A percentile compares a stretch with the other conserved stretches of the same genome.
These are phyloP conservation scores for Castanopsis chinensis DNA, from an alignment of 306 rosid genomes.

Conservation along the genomic window DNA sequence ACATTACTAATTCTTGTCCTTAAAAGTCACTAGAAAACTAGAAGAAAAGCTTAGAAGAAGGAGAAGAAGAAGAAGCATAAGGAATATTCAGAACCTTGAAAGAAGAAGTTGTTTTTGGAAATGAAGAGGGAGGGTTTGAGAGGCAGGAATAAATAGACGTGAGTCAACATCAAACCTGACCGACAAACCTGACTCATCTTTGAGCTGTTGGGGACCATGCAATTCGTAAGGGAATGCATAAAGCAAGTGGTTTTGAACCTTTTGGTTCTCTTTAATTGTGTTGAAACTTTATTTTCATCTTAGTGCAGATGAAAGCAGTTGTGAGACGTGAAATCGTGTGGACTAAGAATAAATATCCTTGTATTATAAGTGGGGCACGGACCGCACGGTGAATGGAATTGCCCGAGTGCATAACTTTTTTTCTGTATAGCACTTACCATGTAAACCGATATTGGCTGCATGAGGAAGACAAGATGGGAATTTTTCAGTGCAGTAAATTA, in stretches of 20 bases:
- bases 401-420: not conserved
- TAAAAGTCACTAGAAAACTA: slow-evolving; percentile 1
- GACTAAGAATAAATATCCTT: not conserved
- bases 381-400: not conserved
- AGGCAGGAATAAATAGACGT: slow-evolving; percentile 64
- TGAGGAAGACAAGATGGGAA: not conserved
- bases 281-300: not conserved
- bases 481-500: not conserved
- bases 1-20: not conserved
- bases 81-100: slow-evolving; percentile 24
- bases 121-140: slow-evolving; percentile 36
- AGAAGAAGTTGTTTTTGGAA: slow-evolving; percentile 31
- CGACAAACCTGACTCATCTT: slow-evolving; percentile 24
- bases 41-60: not conserved
- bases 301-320: slow-evolving; percentile 7
- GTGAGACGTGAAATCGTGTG: slow-evolving; percentile 28
- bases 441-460: not conserved
- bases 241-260: slow-evolving; percentile 16
- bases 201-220: slow-evolving; percentile 57
- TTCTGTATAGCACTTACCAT: not conserved
- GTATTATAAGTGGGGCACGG: not conserved
- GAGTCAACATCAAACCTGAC: slow-evolving; percentile 53
- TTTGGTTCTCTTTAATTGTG: slow-evolving; percentile 21
- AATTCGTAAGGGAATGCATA: slow-evolving; percentile 19
- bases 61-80: not conserved